Conservation (phyloP, 2,329 filamentous ascomycete genomes). For the Sphaerostilbella broomeana region DNA sequence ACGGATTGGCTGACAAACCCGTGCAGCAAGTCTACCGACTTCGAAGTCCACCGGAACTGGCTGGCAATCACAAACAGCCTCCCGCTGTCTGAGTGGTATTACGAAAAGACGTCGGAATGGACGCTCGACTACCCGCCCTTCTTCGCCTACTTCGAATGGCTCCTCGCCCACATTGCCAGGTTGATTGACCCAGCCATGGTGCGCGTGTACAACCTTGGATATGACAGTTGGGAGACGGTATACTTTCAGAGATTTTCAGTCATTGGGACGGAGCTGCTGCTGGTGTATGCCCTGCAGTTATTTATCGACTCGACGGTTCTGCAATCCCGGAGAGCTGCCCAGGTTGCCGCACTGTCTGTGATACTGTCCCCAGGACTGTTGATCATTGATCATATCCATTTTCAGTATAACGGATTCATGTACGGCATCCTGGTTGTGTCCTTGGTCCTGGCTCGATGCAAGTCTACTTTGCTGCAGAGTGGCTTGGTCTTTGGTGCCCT, state of each 20-base stretch:
- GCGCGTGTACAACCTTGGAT: constrained; percentile 68
- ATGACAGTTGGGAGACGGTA: constrained; percentile 88
- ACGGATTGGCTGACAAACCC: background rate
- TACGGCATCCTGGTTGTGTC: constrained; percentile 88
- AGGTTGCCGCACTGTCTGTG: constrained; percentile 82
- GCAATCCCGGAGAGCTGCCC: constrained; percentile 64
- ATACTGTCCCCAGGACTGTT: constrained; percentile 86
- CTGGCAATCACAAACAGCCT: constrained; percentile 90
- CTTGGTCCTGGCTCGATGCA: constrained; percentile 71
- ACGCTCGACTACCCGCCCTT: constrained; percentile 98
- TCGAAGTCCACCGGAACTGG: constrained; percentile 99
- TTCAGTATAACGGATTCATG: constrained; percentile 97
- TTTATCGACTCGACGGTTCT: constrained; percentile 67
- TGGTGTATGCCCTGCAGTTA: constrained; percentile 76
- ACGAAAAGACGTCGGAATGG: constrained; percentile 97
- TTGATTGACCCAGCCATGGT: constrained; percentile 78
- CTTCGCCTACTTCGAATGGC: constrained; percentile 96
- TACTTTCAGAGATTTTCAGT: constrained; percentile 92
- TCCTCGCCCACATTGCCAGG: constrained; percentile 72
- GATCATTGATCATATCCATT: constrained; percentile 97
- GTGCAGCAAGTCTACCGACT: constrained; percentile 91
- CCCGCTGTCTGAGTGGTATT: constrained; percentile 86
- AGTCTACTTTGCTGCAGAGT: constrained; percentile 67
- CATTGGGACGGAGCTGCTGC: constrained; percentile 73
- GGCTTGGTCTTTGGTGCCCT: constrained; percentile 78